A percentile compares a stretch with the other conserved stretches of the same genome.
Evolutionary conservation across 73 alveolate species (phyloP).

Genomic region (Blepharisma japonicum): DNA sequence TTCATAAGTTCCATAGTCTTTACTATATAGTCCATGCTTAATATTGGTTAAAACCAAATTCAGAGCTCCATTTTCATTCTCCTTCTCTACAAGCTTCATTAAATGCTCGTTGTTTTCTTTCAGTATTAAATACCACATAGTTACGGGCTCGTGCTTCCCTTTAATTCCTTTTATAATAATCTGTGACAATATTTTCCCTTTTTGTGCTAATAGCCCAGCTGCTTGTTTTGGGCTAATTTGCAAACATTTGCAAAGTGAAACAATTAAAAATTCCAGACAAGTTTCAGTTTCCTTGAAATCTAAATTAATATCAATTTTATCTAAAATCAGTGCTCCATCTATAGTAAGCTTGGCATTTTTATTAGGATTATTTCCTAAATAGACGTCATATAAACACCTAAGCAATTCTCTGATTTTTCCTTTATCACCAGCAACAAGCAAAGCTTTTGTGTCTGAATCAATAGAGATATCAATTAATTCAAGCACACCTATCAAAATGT

Average conservation of each 20-base stretch:
- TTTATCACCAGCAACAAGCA: constrained; percentile 49
- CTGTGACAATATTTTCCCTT: constrained; percentile 53
- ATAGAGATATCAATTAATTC: constrained; percentile 60
- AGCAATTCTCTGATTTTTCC: constrained; percentile 40
- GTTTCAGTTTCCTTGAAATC: constrained; percentile 50
- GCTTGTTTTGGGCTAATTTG: constrained; percentile 65
- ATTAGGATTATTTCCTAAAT: neutral
- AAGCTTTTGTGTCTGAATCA: constrained; percentile 56
- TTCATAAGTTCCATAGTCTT: constrained; percentile 7
- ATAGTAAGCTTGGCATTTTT: neutral
- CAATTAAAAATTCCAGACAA: constrained; percentile 56
- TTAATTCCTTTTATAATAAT: constrained; percentile 63
- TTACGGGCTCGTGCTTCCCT: constrained; percentile 58
- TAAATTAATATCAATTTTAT: constrained; percentile 41
- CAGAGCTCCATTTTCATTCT: constrained; percentile 3
- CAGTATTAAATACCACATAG: constrained; percentile 58
- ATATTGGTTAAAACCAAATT: neutral
- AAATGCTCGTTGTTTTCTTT: constrained; percentile 53
- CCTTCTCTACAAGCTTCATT: neutral
- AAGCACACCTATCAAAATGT: constrained; percentile 49
- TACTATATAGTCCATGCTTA: constrained; percentile 9
- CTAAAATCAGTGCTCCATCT: constrained; percentile 42
- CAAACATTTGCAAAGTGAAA: constrained; percentile 55
- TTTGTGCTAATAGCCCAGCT: constrained; percentile 67
- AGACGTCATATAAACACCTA: constrained; percentile 31